Base-by-base conservation (phyloP, 176 grass and related monocot genomes). In the Dendrocalamus sinicus region DNA sequence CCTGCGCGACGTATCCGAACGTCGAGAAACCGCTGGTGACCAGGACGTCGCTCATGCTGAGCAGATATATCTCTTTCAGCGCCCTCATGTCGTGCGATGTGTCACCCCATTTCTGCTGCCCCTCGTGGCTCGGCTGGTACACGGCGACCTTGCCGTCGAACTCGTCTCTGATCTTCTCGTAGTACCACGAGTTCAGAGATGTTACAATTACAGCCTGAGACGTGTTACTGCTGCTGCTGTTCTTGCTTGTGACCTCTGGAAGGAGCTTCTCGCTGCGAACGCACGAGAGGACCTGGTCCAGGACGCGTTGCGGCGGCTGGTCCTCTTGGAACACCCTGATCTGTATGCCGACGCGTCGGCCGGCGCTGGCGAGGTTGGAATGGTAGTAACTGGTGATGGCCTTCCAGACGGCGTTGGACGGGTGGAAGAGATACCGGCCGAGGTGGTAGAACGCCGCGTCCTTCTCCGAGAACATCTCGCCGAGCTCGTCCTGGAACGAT, bases 351-450 rank as follows among this genome's bases (percentile, higher is more conserved):
- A 92, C 55, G 52, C 52, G 72, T 41, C 47, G 75, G 24, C 68
- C 54, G 23, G 87, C 84, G 7, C 46, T 70, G 12, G 79, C 72
- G 53, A 90, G 83, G 67, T 78, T 9, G 4, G 55, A 22, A 12
- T 74, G 9, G 24, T 91, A 48, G 51, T 89, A 94, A 9, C 80
- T 45, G 15, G 80, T 89, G 45, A 94, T 64, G 46, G 70, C 24
- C 44, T 76, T 61, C 92, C 92, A 94, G 3, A 89, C 83, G 12
- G 63, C 58, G 81, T 94, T 94, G 45, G 63, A 78, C 26, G 92
- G 86, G 53, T 89, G 92, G 81, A 94, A 88, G 13, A 94, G 83
- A 65, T 94, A 94, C 0, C 92, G 77, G 16, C 89, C 83, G 4
- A 94, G 32, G 64, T 91, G 89, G 79, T 91, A 32, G 84, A 94